Base-by-base conservation (phyloP, 129 eudicot species). In the Pseudognaphalium luteoalbum region DNA sequence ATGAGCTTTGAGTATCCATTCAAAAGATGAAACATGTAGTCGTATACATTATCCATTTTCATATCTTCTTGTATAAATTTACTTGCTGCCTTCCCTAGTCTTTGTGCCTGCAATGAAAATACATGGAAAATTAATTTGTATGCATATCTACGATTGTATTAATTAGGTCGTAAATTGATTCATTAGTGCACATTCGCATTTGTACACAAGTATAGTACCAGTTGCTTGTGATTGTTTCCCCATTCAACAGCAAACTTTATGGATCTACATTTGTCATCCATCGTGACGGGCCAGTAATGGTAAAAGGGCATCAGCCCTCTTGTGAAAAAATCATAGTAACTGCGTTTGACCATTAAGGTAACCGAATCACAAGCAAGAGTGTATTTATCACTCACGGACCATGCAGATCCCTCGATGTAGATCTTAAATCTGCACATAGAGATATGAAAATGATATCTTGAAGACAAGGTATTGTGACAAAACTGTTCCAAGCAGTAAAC, bases 381-480 rank as follows among this genome's bases (percentile, higher is more conserved):
- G 81, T 93, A 88, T 63, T 90, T 93, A 76, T 90, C 88, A 22
- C 98, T 93, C 75, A 88, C 93, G 4, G 98, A 90, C 97, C 97
- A 93, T 14, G 97, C 96, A 2, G 96, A 87, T 56, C 98, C 98
- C 85, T 90, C 97, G 5, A 93, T 86, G 50, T 93, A 93, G 32
- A 93, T 90, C 76, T 93, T 93, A 78, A 77, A 93, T 52, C 91
- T 90, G 78, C 73, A 58, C n/a, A 19, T 33, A 30, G 15, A 65
- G 2, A 70, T 22, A 34, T 51, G 56, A 37, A 25, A 54, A 21
- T 5, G 9, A n/a, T 9, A 28, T 58, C 7, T 9, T 57, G 28
- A 57, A 68, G 30, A 58, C 34, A 20, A 68, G 3, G 17, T 44
- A 29, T n/a, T 16, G 17, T 39, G 52, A 30, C 47, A 39, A 57